Evolutionary conservation across 1,139 yeast genomes (phyloP).

Genomic region (Spencermartinsiella ligniputridi): DNA sequence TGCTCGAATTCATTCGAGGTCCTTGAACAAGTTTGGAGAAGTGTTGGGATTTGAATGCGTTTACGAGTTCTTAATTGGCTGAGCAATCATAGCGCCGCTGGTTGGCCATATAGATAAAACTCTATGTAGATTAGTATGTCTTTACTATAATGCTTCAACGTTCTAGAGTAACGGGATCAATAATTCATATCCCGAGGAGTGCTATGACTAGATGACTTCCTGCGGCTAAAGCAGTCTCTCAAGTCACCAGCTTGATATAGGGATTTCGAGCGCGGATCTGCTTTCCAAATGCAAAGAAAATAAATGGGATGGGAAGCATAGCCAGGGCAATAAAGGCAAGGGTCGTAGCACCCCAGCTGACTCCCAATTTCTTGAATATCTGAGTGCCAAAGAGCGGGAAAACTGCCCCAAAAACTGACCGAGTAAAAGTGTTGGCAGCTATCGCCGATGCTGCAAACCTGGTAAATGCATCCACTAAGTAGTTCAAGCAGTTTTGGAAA

Average conservation of each 20-base stretch:
- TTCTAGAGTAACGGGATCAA: too few species aligned
- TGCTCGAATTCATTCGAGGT: too few species aligned
- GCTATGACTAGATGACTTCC: too few species aligned
- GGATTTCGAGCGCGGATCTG: conserved; percentile 52
- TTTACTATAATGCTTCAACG: too few species aligned
- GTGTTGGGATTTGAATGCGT: too few species aligned
- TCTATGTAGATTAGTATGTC: too few species aligned
- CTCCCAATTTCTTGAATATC: conserved; percentile 51
- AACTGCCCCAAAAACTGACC: conserved; percentile 67
- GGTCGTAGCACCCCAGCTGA: conserved; percentile 58
- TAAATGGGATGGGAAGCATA: conserved; percentile 64
- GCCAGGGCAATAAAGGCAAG: conserved; percentile 52
- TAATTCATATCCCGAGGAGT: too few species aligned
- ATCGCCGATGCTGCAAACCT: conserved; percentile 71
- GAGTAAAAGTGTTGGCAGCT: conserved; percentile 70
- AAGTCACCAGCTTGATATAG: conserved; percentile 33
- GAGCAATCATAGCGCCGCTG: too few species aligned
- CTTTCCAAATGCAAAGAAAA: conserved; percentile 56
- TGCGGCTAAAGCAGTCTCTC: too few species aligned
- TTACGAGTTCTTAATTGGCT: too few species aligned
- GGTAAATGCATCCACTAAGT: conserved; percentile 60
- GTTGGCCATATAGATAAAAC: too few species aligned
- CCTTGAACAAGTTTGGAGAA: too few species aligned
- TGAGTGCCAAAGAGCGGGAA: conserved; percentile 71
- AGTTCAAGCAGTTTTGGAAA: conserved; percentile 54